Evolutionary conservation across 2,329 filamentous ascomycete genomes (phyloP).

Genomic region (Aspergillus novofumigatus): DNA sequence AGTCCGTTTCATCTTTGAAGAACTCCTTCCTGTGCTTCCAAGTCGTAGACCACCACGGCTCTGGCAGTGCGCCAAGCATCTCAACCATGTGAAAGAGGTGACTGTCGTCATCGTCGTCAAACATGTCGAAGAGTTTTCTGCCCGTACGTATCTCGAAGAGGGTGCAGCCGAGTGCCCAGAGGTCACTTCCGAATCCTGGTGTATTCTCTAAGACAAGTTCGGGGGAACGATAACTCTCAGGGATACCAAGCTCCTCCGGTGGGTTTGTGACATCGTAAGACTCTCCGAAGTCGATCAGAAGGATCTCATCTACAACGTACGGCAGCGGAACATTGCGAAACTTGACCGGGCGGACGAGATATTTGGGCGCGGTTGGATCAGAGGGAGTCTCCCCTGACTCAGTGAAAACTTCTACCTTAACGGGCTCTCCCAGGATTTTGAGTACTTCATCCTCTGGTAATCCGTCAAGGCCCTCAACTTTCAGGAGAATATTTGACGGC

Average conservation of each 20-base stretch:
- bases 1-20: not conserved
- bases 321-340: not conserved
- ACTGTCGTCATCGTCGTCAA: not conserved
- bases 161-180: conserved; percentile 2
- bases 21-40: not conserved
- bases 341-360: not conserved
- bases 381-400: not conserved
- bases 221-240: not conserved
- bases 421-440: not conserved
- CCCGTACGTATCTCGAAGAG: not conserved
- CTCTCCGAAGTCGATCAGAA: not conserved
- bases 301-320: not conserved
- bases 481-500: conserved; percentile 2
- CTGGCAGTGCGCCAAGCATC: not conserved
- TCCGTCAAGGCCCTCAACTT: not conserved
- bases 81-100: not conserved
- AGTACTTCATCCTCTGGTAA: not conserved
- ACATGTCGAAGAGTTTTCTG: not conserved
- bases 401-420: not conserved
- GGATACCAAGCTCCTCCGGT: not conserved
- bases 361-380: not conserved
- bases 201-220: not conserved
- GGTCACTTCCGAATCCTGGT: not conserved
- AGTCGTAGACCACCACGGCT: not conserved
- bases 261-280: not conserved